A percentile compares a stretch with the other conserved stretches of the same genome.
Evolutionary conservation across 192 early-diverging fungal species (phyloP).

Genomic region (Neocallimastix lanati): DNA sequence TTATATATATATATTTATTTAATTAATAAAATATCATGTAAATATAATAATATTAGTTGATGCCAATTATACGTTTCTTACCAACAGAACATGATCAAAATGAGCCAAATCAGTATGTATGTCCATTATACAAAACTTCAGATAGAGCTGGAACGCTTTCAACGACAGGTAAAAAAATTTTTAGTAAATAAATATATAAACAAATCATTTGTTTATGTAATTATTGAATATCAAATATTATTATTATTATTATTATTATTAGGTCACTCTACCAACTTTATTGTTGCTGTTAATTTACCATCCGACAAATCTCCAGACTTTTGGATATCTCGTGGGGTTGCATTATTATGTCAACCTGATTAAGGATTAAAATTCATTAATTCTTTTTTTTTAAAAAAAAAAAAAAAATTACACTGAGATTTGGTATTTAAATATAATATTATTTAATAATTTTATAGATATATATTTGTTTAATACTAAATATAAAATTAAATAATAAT

Average conservation of each 20-base stretch:
- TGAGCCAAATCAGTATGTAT: slow-evolving; percentile 15
- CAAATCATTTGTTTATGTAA: too few relatives aligned
- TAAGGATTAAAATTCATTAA: too few relatives aligned
- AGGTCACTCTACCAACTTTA: slow-evolving; percentile 40
- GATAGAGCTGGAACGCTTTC: slow-evolving; percentile 37
- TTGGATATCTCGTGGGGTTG: slow-evolving; percentile 33
- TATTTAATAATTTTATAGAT: too few relatives aligned
- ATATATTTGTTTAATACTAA: too few relatives aligned
- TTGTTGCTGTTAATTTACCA: slow-evolving; percentile 29
- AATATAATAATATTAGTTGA: slow-evolving; percentile 11
- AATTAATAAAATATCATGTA: too few relatives aligned
- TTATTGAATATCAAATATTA: too few relatives aligned
- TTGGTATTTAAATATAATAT: too few relatives aligned
- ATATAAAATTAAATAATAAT: too few relatives aligned
- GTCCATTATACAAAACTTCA: slow-evolving; percentile 41
- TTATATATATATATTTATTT: too few relatives aligned
- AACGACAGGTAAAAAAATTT: slow-evolving; percentile 28
- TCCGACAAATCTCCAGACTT: slow-evolving; percentile 26
- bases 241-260: neutral
- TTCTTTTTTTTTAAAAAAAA: too few relatives aligned
- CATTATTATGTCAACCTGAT: slow-evolving; percentile 2
- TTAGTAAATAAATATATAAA: too few relatives aligned
- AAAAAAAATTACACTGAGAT: too few relatives aligned
- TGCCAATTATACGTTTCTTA: slow-evolving; percentile 35
- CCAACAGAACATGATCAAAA: slow-evolving; percentile 19